A percentile compares a stretch with the other conserved stretches of the same genome.
Conservation (phyloP, 2,329 filamentous ascomycete species). For the Zelopaecilomyces penicillatus region DNA sequence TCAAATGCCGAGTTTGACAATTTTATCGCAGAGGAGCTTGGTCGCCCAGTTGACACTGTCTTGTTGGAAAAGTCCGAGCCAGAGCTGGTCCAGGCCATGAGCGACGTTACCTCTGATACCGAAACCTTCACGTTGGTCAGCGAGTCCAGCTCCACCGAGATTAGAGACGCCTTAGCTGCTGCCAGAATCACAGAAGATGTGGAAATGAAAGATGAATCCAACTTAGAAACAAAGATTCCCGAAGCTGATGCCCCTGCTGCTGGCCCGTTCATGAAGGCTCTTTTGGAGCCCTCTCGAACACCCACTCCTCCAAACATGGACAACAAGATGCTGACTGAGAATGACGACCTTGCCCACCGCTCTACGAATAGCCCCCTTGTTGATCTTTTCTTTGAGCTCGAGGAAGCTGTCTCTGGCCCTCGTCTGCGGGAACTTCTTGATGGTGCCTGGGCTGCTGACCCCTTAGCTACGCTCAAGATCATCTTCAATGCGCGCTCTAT, state of each 20-base stretch:
- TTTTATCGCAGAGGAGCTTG: conserved; percentile 21
- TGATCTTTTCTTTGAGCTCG: conserved; percentile 47
- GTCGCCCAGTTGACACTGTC: conserved; percentile 6
- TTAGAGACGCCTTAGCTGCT: conserved; percentile 8
- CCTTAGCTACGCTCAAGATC: conserved; percentile 44
- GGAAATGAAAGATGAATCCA: not conserved
- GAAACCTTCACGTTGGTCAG: conserved; percentile 21
- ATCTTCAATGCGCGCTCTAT: conserved; percentile 55
- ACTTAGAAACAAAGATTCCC: not conserved
- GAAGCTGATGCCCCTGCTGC: not conserved
- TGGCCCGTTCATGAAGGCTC: conserved; percentile 27
- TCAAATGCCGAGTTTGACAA: conserved; percentile 24
- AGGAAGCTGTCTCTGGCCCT: conserved; percentile 28
- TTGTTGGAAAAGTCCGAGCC: not conserved
- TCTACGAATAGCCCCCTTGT: conserved; percentile 39
- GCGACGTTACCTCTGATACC: conserved; percentile 9
- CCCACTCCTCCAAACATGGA: conserved; percentile 14
- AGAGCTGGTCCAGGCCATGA: too few relatives aligned
- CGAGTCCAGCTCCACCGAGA: conserved; percentile 17
- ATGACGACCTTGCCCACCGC: conserved; percentile 38
- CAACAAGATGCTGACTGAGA: conserved; percentile 44
- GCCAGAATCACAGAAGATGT: conserved; percentile 1
- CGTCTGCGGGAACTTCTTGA: conserved; percentile 34
- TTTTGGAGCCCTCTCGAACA: conserved; percentile 16
- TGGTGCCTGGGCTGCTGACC: conserved; percentile 40